Conservation (phyloP, 1,139 yeast species). For the Pneumocystis oryctolagi region DNA sequence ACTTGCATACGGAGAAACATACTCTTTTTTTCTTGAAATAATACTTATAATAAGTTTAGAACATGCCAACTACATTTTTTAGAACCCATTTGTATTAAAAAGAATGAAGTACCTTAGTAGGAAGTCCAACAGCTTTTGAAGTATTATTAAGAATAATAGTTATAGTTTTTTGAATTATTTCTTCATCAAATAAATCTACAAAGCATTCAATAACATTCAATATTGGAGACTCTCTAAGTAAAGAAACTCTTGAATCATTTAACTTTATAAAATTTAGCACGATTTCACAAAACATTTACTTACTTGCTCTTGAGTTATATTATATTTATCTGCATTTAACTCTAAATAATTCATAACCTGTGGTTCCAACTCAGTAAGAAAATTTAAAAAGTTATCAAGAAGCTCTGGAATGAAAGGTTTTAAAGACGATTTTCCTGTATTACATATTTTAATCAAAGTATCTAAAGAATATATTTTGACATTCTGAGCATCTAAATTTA, state of each 20-base stretch:
- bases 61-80: background rate
- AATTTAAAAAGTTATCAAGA: conserved; percentile 49
- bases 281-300: background rate
- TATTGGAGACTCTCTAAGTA: conserved; percentile 69
- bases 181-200: conserved; percentile 42
- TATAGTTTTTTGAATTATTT: conserved; percentile 39
- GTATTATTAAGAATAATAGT: conserved; percentile 30
- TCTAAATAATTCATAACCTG: conserved; percentile 76
- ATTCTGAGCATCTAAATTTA: conserved; percentile 77
- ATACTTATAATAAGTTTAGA: conserved; percentile 46
- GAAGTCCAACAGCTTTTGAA: conserved; percentile 66
- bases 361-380: conserved; percentile 84
- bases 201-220: conserved; percentile 74
- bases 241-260: conserved; percentile 62
- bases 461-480: conserved; percentile 62
- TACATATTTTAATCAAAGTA: conserved; percentile 55
- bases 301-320: conserved; percentile 31
- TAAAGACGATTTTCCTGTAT: conserved; percentile 44
- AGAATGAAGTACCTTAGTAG: conserved; percentile 83
- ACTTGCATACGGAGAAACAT: conserved; percentile 48
- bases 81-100: conserved; percentile 13
- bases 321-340: conserved; percentile 77
- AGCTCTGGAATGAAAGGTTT: conserved; percentile 55
- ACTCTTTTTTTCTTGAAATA: conserved; percentile 41
- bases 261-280: conserved; percentile 4